These are phyloP conservation scores for Aspergillus sclerotialis DNA, from an alignment of 2,329 filamentous ascomycete species.

Conservation along the genomic window DNA sequence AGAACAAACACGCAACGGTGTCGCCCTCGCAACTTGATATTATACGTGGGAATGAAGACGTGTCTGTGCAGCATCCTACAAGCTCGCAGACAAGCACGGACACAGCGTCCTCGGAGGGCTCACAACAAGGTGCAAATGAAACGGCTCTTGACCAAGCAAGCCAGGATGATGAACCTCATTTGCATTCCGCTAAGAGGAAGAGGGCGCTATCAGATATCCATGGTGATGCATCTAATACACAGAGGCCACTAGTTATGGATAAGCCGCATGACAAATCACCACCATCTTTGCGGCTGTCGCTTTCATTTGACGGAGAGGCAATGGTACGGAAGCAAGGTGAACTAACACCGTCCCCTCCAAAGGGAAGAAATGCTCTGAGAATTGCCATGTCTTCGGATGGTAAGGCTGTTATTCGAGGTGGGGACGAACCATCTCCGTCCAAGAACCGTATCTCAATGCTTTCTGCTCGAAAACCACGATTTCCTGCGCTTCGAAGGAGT, in stretches of 20 bases:
- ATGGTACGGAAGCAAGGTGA: constrained; percentile 32
- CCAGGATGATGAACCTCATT: constrained; percentile 9
- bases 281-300: constrained; percentile 33
- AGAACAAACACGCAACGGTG: constrained; percentile 10
- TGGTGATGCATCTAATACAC: constrained; percentile 7
- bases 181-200: constrained; percentile 24
- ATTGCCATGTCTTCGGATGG: constrained; percentile 82
- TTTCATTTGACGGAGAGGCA: constrained; percentile 36
- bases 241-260: constrained; percentile 9
- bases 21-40: constrained; percentile 17
- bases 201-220: constrained; percentile 25
- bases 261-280: constrained; percentile 23
- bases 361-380: constrained; percentile 51
- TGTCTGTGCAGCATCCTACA: constrained; percentile 14
- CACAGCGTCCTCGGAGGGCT: constrained; percentile 18
- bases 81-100: constrained; percentile 27
- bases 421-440: constrained; percentile 63
- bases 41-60: constrained; percentile 20
- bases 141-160: constrained; percentile 10
- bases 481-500: constrained; percentile 58
- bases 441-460: constrained; percentile 45
- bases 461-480: constrained; percentile 42
- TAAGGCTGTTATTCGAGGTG: constrained; percentile 74
- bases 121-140: constrained; percentile 15
- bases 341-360: constrained; percentile 34